Evolutionary conservation across 2,329 filamentous ascomycete genomes (phyloP), one percentile per base, ranked within the genome.

Genomic region (Juglanconis oblonga): DNA sequence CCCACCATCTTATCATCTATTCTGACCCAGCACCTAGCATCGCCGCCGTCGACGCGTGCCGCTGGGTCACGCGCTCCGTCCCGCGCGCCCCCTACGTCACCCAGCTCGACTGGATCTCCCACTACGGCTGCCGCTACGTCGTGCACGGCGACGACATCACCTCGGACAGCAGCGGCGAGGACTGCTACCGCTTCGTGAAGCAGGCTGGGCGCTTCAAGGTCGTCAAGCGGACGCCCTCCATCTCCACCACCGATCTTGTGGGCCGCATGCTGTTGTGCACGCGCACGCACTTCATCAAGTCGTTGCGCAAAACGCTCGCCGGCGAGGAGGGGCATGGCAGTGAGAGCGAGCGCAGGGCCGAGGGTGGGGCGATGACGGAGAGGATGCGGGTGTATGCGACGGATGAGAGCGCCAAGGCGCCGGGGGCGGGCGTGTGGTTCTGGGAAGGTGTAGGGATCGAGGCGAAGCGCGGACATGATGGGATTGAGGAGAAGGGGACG

Each of bases 141-240:
- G 94, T 97, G 2, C 94, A 98, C 75, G 94, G 94, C 62, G 95
- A 98, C 74, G 94, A 98, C 75, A 96, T 98, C 71, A 98, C 95
- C 3, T 96, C 92, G 0, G 95, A 99, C 76, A 91, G 90, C 72
- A 87, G 87, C 66, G 95, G 95, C 47, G 89, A 97, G 73, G 95
- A 99, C 78, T 98, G 94, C 78, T 99, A 99, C 78, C 90, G 95
- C 62, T 98, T 94, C 71, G 95, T 99, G 70, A 99, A 99, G 77
- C 88, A 90, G 45, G 95, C 94, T 1, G 89, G 89, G 11, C 86
- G 95, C 48, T 99, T 99, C 84, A 93, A 96, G 77, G 92, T 99
- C 17, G 95, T 99, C 50, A 97, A 96, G 79, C 86, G 95, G 64
- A 98, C 95, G 2, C 95, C 95, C 0, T 93, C 92, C 62, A 99